Conservation (phyloP, 2,329 filamentous ascomycete species). For the Beauveria medogensis region DNA sequence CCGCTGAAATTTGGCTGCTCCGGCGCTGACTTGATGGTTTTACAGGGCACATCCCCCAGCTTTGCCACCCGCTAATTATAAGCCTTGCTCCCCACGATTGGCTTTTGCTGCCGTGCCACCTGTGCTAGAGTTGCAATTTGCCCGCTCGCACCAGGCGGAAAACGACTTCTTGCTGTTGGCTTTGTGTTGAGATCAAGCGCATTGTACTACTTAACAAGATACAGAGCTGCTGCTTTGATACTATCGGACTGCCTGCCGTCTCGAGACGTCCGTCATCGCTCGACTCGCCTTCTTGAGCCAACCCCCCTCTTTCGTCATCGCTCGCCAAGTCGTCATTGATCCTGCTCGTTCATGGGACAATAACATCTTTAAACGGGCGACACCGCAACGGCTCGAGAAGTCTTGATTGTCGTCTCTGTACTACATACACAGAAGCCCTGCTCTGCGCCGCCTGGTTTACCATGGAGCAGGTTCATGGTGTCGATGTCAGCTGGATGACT, state of each 20-base stretch:
- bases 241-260: not conserved
- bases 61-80: constrained; percentile 1
- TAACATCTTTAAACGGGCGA: not conserved
- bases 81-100: constrained; percentile 5
- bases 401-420: not conserved
- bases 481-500: constrained; percentile 85
- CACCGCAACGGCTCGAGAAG: not conserved
- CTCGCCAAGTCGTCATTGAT: not conserved
- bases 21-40: not conserved
- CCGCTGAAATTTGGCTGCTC: not conserved
- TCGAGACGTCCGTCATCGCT: not conserved
- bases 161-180: not conserved
- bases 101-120: not conserved
- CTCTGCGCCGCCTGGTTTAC: not conserved
- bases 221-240: not conserved
- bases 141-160: not conserved
- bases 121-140: not conserved
- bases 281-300: not conserved
- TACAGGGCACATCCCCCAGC: constrained; percentile 8
- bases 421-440: not conserved
- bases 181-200: not conserved
- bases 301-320: constrained; percentile 5
- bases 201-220: not conserved
- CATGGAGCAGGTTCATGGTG: constrained; percentile 75
- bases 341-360: constrained; percentile 2